phyloP scores from a whole-genome alignment of 441 rosid genomes.

The Bocquillonia castaneifolia region DNA sequence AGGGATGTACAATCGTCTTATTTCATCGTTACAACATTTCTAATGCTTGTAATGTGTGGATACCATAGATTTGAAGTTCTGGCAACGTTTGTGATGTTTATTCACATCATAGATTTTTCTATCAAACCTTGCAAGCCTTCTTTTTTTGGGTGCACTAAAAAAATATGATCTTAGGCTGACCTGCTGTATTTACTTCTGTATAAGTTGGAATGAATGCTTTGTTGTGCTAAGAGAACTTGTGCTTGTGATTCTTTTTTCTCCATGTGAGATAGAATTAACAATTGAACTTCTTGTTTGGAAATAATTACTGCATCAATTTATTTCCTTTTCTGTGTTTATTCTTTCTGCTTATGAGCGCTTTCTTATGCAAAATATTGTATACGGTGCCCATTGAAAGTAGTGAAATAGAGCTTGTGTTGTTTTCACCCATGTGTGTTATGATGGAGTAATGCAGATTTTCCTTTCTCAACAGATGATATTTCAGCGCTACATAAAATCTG shows the following conservation, averaged over 20 bases:
- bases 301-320: not conserved
- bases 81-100: not conserved
- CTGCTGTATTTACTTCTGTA: not conserved
- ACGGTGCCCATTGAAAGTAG: not conserved
- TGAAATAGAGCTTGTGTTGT: not conserved
- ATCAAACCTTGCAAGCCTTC: not conserved
- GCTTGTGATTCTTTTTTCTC: not conserved
- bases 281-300: not conserved
- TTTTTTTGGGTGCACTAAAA: too few species aligned
- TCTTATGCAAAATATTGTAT: not conserved
- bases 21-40: too few species aligned
- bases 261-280: not conserved
- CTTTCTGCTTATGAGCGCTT: not conserved
- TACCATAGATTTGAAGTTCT: not conserved
- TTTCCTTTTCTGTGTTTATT: not conserved
- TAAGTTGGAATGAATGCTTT: not conserved
- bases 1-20: not conserved
- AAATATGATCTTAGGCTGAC: not conserved
- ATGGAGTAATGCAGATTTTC: slow-evolving; percentile 22
- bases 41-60: not conserved
- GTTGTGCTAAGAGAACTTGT: not conserved
- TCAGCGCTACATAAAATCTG: slow-evolving; percentile 52
- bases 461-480: slow-evolving; percentile 67
- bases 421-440: not conserved
- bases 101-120: not conserved